These are phyloP conservation scores for Pinus tabuliformis DNA, from an alignment of 75 land plant species.

Conservation along the genomic window DNA sequence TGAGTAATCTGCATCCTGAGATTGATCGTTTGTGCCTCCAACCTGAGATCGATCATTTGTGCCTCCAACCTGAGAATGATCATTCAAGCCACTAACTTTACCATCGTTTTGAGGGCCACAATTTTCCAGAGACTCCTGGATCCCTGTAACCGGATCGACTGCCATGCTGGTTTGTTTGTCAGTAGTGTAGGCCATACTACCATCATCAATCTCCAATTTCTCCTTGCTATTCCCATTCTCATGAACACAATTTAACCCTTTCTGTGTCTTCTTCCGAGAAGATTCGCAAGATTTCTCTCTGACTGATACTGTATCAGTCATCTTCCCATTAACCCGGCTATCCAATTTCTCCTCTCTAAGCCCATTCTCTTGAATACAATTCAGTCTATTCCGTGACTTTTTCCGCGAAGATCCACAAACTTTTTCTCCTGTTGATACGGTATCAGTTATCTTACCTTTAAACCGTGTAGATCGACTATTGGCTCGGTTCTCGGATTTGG, in stretches of 20 bases:
- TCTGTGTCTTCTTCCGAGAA: background rate
- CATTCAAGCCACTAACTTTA: background rate
- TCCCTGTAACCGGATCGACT: no score
- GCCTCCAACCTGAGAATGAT: no score
- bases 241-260: background rate
- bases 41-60: no score
- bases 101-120: background rate
- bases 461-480: background rate
- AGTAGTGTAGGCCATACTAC: background rate
- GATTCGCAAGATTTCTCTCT: background rate
- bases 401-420: constrained; percentile 1
- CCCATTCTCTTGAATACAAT: background rate
- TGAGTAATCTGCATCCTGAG: constrained; percentile 62
- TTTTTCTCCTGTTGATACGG: background rate
- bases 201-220: constrained; percentile 3
- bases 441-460: background rate
- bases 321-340: background rate
- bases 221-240: background rate
- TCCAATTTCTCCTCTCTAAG: background rate
- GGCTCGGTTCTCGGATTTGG: background rate
- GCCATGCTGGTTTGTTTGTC: no score
- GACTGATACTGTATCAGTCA: background rate
- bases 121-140: background rate
- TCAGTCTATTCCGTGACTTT: constrained; percentile 5
- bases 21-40: constrained; percentile 7